phyloP scores from a whole-genome alignment of 495 filamentous ascomycete genomes.

The Schizothecium vesticola region DNA sequence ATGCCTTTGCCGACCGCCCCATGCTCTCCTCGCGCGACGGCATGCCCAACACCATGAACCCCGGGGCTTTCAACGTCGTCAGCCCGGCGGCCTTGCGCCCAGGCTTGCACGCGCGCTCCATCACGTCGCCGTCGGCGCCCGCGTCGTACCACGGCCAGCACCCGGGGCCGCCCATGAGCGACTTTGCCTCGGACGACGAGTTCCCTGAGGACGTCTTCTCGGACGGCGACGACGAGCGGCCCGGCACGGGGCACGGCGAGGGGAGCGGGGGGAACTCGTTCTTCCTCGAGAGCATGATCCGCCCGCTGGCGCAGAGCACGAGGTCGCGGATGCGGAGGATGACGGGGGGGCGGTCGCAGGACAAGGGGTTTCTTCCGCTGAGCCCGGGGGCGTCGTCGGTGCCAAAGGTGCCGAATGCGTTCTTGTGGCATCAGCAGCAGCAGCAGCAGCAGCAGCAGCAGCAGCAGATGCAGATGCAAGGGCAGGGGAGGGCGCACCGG shows the following conservation, averaged over 20 bases:
- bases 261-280: slow-evolving; percentile 34
- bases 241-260: slow-evolving; percentile 24
- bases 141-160: slow-evolving; percentile 50
- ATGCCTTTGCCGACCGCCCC: slow-evolving; percentile 74
- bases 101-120: slow-evolving; percentile 61
- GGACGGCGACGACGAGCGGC: slow-evolving; percentile 47
- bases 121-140: slow-evolving; percentile 63
- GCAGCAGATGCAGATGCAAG: background rate
- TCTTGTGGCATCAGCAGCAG: slow-evolving; percentile 16
- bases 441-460: slow-evolving; percentile 1
- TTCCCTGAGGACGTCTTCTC: slow-evolving; percentile 49
- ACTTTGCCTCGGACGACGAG: slow-evolving; percentile 52
- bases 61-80: slow-evolving; percentile 50
- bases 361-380: slow-evolving; percentile 47
- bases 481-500: background rate
- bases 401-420: slow-evolving; percentile 21
- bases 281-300: slow-evolving; percentile 64
- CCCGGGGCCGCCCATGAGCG: slow-evolving; percentile 52
- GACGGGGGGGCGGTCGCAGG: slow-evolving; percentile 56
- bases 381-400: slow-evolving; percentile 11
- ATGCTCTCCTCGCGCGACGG: slow-evolving; percentile 41
- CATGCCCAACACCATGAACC: slow-evolving; percentile 55
- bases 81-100: slow-evolving; percentile 33
- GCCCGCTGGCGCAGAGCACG: slow-evolving; percentile 46
- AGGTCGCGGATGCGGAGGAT: slow-evolving; percentile 61